Percentiles rank a stretch among this genome's conserved stretches.
Conservation (phyloP, 2,329 filamentous ascomycete genomes). For the Fusarium tupiense region DNA sequence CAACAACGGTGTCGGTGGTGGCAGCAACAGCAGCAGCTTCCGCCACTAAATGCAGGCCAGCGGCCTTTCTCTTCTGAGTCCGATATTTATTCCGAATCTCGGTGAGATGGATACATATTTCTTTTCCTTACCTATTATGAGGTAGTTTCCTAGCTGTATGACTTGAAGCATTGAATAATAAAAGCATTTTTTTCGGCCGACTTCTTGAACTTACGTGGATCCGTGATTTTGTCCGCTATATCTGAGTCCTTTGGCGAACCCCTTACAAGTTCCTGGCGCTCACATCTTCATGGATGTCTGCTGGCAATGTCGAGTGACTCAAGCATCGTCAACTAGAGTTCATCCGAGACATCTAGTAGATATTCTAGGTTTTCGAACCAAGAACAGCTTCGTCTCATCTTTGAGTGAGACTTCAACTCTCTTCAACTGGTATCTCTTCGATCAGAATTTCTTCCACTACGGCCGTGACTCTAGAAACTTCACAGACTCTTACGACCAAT, state of each 20-base stretch:
- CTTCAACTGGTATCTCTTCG: neutral
- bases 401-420: neutral
- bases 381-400: too few species aligned
- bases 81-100: neutral
- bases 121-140: neutral
- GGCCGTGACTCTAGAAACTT: neutral
- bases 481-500: neutral
- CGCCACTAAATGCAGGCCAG: neutral
- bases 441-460: neutral
- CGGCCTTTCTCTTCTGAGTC: neutral
- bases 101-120: neutral
- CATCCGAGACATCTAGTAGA: too few species aligned
- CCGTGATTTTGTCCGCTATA: neutral
- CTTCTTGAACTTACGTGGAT: neutral
- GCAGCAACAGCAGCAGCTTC: constrained; percentile 4
- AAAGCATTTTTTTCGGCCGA: neutral
- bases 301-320: neutral
- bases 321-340: neutral
- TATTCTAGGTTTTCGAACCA: too few species aligned
- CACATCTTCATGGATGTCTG: neutral
- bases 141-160: constrained; percentile 16
- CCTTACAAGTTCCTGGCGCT: neutral
- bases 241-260: too few species aligned
- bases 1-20: constrained; percentile 25
- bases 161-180: constrained; percentile 16